Evolutionary conservation across 2,329 filamentous ascomycete species (phyloP).

Genomic region (Exophiala calicioides): DNA sequence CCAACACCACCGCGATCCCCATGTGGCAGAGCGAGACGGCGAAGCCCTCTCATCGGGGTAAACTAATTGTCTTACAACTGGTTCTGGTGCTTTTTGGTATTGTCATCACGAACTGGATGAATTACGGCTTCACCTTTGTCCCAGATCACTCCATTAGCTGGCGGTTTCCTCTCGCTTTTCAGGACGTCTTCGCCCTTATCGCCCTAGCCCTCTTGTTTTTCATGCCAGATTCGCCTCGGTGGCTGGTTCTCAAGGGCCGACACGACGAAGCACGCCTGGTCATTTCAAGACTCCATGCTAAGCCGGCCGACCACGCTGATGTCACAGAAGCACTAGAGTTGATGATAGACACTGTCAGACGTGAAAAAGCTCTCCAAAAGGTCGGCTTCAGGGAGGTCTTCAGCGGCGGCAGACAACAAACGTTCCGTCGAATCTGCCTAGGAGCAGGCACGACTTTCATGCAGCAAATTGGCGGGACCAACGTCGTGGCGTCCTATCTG

Average conservation of each 20-base stretch:
- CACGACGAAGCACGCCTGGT: slow-evolving; percentile 8
- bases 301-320: no score
- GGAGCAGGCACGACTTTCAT: slow-evolving; percentile 45
- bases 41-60: slow-evolving; percentile 44
- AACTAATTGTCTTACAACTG: slow-evolving; percentile 36
- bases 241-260: slow-evolving; percentile 33
- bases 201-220: slow-evolving; percentile 41
- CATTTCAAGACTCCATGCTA: no score
- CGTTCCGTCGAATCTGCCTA: slow-evolving; percentile 44
- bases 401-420: slow-evolving; percentile 41
- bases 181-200: slow-evolving; percentile 52
- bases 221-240: slow-evolving; percentile 46
- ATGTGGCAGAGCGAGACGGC: slow-evolving; percentile 48
- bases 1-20: slow-evolving; percentile 41
- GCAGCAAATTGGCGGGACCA: slow-evolving; percentile 54
- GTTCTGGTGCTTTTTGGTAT: slow-evolving; percentile 21
- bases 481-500: slow-evolving; percentile 41
- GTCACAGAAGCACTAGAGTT: slow-evolving; percentile 11
- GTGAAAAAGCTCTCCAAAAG: slow-evolving; percentile 3
- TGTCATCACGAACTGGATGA: slow-evolving; percentile 19
- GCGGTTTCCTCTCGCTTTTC: slow-evolving; percentile 60
- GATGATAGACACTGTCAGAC: slow-evolving; percentile 3
- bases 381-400: slow-evolving; percentile 8
- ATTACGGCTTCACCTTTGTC: slow-evolving; percentile 31
- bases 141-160: slow-evolving; percentile 48